These are phyloP conservation scores for Gossypium trilobum DNA, from an alignment of 441 rosid genomes.

Conservation along the genomic window DNA sequence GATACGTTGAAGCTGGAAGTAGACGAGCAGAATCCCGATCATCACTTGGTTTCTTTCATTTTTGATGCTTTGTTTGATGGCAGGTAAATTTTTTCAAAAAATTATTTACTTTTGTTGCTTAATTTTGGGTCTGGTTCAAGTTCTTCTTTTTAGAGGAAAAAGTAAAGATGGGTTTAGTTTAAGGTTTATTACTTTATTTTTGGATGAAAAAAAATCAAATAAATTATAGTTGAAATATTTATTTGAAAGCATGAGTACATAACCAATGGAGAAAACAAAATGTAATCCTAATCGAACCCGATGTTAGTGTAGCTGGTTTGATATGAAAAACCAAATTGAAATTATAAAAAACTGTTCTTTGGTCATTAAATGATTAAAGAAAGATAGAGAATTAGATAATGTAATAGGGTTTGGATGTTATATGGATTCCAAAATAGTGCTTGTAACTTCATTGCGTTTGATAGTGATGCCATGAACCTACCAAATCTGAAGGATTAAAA, in stretches of 20 bases:
- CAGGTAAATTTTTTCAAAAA: constrained; percentile 33
- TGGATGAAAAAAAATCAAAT: background rate
- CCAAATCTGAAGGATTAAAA: background rate
- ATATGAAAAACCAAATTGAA: background rate
- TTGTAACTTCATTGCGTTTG: background rate
- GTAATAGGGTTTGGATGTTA: background rate
- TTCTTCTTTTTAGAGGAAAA: background rate
- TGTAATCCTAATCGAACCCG: background rate
- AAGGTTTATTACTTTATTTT: background rate
- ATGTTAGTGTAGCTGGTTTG: background rate
- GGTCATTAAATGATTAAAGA: background rate
- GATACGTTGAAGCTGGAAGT: constrained; percentile 41
- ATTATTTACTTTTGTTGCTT: background rate
- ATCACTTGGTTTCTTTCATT: constrained; percentile 63
- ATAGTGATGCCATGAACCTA: background rate
- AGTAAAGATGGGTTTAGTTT: background rate
- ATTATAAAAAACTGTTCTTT: background rate
- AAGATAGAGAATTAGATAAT: background rate
- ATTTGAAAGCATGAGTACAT: background rate
- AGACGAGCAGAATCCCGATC: constrained; percentile 60
- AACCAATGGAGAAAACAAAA: background rate
- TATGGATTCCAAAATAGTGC: background rate
- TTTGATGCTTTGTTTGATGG: constrained; percentile 83
- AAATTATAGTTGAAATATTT: background rate
- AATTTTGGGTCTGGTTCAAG: background rate